Base-by-base conservation (phyloP, 768 basidiomycete species). In the Melanogaster broomeanus region DNA sequence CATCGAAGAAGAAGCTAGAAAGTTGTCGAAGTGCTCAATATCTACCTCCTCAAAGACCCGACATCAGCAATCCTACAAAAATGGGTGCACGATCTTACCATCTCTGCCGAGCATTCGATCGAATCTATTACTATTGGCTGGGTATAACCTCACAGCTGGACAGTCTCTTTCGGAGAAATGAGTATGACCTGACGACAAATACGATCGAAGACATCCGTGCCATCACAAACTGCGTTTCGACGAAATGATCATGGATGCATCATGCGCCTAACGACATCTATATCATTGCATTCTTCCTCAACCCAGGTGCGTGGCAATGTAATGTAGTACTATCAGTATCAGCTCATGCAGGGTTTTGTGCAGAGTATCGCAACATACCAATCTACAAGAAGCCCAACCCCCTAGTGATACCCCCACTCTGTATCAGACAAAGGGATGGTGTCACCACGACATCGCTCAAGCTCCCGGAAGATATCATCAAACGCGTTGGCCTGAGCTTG, bases 81-180 rank as follows among this genome's bases (percentile, higher is more conserved):
- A 48, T 62, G 61, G 61, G 49, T 58, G 10, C 53, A 57, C 13
- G 57, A 62, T 27, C 42, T 61, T 3, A 52, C 40, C 0, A 22
- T n/a, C 10, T 48, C 50, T 15, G 61, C 60, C 6, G 24, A 38
- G 39, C 13, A 21, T 13, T 30, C 30, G 62, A 58, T 18, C 60
- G 64, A 25, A 47, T 67, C 3, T 69, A 53, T 39, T 51, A 62
- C 5, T 66, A 65, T 39, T 66, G 61, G 52, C 49, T 67, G 8
- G 66, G 61, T 9, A 58, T 56, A 12, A 51, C 48, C 4, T 37
- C 59, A 53, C 39, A n/a, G 21, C 49, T 11, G 38, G 42, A 18
- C 40, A 53, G 16, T 40, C 61, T 4, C 48, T 63, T 31, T n/a
- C n/a, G 0, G 44, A 49, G 34, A n/a, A 53, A 60, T 28, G 7